Base-by-base conservation (phyloP, 495 filamentous ascomycete genomes). In the Thozetella sp. region DNA sequence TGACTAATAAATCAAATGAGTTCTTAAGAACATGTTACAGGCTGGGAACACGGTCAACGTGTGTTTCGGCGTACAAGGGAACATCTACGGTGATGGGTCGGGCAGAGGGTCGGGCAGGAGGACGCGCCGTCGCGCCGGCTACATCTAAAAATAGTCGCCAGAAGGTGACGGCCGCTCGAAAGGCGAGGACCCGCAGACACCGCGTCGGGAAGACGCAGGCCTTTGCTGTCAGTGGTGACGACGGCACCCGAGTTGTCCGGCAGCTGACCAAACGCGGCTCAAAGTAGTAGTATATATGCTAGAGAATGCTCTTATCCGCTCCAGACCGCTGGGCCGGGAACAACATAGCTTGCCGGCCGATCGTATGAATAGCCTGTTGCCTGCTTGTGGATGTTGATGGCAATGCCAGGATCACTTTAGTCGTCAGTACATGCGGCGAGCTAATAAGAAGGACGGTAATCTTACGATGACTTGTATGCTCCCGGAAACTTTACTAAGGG, bases 401-500 rank as follows among this genome's bases (percentile, higher is more conserved):
- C 51, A 46, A 70, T 70, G 40, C 67, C 67, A 22, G 67, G 67
- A 45, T 70, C 67, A 22, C 30, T 37, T 37, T 37, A 37, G 15
- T 37, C 6, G 15, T 37, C 30, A 37, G 30, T 37, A 37, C 30
- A 37, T 37, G 15, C 30, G 30, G 30, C 30, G 15, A 37, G 30
- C 30, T n/a, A 37, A 37, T 37, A 37, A 37, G 30, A 37, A 37
- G 30, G 30, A 37, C 30, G 15, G 15, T 37, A 37, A 37, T 37
- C 30, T 37, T 63, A 23, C 55, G 55, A 56, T 56, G 60, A 62
- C 46, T 61, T 66, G 69, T 72, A 72, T 25, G 65, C 69, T 51
- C 69, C 69, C 2, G 69, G 69, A 59, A 72, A 69, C 13, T 58
- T 45, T 40, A 72, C 69, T 3, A 67, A 70, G 3, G 63, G 58